These are phyloP conservation scores for Hypoxylon sp. DNA, from an alignment of 2,329 filamentous ascomycete species.

Conservation along the genomic window DNA sequence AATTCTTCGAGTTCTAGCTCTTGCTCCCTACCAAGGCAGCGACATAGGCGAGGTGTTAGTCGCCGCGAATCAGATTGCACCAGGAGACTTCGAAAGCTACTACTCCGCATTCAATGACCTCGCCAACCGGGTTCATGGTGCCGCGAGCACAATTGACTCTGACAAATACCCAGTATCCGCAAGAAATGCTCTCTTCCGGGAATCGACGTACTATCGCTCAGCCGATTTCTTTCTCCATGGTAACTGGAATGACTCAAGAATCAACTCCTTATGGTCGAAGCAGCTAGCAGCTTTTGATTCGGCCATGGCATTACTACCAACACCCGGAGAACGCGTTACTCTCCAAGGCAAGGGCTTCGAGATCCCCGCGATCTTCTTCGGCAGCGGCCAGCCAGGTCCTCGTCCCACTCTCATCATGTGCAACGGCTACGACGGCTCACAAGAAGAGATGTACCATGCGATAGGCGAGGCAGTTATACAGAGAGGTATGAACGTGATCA, in stretches of 20 bases:
- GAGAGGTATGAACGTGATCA: slow-evolving; percentile 53
- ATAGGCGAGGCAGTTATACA: slow-evolving; percentile 51
- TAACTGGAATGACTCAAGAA: slow-evolving; percentile 55
- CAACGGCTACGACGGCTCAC: slow-evolving; percentile 56
- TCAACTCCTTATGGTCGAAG: slow-evolving; percentile 53
- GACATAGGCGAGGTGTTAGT: slow-evolving; percentile 52
- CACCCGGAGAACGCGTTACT: slow-evolving; percentile 53
- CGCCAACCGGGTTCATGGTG: slow-evolving; percentile 41
- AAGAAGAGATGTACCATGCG: slow-evolving; percentile 58
- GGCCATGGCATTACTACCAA: slow-evolving; percentile 52
- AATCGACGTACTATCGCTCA: slow-evolving; percentile 56
- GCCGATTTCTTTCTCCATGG: slow-evolving; percentile 59
- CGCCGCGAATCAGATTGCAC: slow-evolving; percentile 49
- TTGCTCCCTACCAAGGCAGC: slow-evolving; percentile 48
- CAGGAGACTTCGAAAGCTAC: slow-evolving; percentile 51
- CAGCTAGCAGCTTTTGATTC: slow-evolving; percentile 53
- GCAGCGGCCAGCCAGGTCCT: slow-evolving; percentile 31
- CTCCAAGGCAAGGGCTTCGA: slow-evolving; percentile 51
- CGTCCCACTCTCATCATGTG: slow-evolving; percentile 56
- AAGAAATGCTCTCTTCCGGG: slow-evolving; percentile 55
- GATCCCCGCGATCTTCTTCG: slow-evolving; percentile 46
- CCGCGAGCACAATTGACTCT: slow-evolving; percentile 43
- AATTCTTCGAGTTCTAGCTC: slow-evolving; percentile 46
- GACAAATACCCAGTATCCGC: slow-evolving; percentile 46
- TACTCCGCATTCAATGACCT: slow-evolving; percentile 47